Conservation (phyloP, 1,284 basidiomycete species). For the Sphaerobolus stellatus region DNA sequence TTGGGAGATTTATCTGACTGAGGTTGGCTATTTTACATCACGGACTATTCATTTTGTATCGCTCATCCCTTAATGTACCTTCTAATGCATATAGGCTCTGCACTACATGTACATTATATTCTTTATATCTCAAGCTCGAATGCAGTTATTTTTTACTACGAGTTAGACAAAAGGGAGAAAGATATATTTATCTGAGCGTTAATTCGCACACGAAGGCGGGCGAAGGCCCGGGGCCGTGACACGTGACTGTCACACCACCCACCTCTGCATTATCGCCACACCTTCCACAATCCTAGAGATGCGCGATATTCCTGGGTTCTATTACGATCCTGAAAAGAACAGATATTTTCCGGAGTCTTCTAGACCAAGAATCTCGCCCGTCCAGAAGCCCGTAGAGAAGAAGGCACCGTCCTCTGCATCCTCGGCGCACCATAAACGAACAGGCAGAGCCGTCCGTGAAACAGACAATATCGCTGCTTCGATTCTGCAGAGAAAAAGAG, state of each 20-base stretch:
- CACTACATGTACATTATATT: no score
- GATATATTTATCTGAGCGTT: no score
- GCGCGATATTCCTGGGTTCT: slow-evolving; percentile 49
- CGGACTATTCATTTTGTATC: no score
- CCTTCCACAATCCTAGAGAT: slow-evolving; percentile 1
- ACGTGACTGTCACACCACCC: neutral
- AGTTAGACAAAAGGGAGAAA: no score
- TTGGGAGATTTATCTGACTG: no score
- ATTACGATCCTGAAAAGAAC: slow-evolving; percentile 47
- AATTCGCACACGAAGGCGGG: no score
- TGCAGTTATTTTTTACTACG: neutral
- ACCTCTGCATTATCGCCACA: neutral
- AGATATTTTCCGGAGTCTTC: slow-evolving; percentile 56
- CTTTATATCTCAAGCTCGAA: no score
- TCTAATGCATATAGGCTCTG: no score
- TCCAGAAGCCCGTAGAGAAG: slow-evolving; percentile 7
- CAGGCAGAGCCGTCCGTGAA: neutral
- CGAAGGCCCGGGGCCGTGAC: neutral
- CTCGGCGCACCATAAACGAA: neutral
- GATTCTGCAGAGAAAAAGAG: neutral
- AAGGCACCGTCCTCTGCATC: slow-evolving; percentile 2
- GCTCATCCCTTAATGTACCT: no score
- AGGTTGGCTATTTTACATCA: no score
- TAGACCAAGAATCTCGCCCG: slow-evolving; percentile 25
- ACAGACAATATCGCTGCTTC: neutral